Conservation (phyloP, 2,329 filamentous ascomycete genomes). For the Paramyrothecium roridum region DNA sequence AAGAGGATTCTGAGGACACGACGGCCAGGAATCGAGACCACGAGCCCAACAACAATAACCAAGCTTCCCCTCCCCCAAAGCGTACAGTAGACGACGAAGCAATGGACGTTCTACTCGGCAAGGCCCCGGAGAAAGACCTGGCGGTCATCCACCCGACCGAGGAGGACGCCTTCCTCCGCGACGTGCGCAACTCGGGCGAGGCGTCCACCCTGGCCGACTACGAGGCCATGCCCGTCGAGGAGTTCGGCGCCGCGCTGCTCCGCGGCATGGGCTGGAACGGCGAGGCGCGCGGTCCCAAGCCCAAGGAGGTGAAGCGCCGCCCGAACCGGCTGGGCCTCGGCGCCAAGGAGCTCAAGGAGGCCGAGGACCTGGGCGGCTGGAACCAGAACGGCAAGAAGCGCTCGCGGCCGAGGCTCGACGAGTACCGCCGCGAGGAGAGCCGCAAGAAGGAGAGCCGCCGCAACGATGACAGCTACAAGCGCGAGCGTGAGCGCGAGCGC, state of each 20-base stretch:
- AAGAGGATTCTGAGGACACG: conserved; percentile 25
- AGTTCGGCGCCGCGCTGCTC: conserved; percentile 87
- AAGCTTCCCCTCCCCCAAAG: not conserved
- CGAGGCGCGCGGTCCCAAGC: conserved; percentile 48
- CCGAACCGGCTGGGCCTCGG: conserved; percentile 85
- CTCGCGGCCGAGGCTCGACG: conserved; percentile 42
- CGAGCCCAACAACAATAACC: conserved; percentile 4
- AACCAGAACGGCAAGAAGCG: conserved; percentile 61
- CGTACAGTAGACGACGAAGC: conserved; percentile 49
- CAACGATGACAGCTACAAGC: conserved; percentile 44
- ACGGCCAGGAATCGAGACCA: conserved; percentile 1
- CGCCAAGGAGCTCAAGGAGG: conserved; percentile 73
- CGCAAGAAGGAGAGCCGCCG: conserved; percentile 40
- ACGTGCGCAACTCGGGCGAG: conserved; percentile 70
- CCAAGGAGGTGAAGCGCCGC: conserved; percentile 66
- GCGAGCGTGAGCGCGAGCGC: conserved; percentile 34
- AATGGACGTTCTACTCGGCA: conserved; percentile 63
- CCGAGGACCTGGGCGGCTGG: conserved; percentile 76
- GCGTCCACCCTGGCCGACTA: conserved; percentile 80
- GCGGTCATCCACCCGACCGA: conserved; percentile 58
- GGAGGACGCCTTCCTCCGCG: conserved; percentile 65
- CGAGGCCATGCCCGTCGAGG: conserved; percentile 84
- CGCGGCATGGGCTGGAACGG: conserved; percentile 95
- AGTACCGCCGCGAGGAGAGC: conserved; percentile 44
- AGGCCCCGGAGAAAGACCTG: conserved; percentile 38